phyloP scores from a whole-genome alignment of 176 grass and related monocot species.

The Tuctoria greenei region DNA sequence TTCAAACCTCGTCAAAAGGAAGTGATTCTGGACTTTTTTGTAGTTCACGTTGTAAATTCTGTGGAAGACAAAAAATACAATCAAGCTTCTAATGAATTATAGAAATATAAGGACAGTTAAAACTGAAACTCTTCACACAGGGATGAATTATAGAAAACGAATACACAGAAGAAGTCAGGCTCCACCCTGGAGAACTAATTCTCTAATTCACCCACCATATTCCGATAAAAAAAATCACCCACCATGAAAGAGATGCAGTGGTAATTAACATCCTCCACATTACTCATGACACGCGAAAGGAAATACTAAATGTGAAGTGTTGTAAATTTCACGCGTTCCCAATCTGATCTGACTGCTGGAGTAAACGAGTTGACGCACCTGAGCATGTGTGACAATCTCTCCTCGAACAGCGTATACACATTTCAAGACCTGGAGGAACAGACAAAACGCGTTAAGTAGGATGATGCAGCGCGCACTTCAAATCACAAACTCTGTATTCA shows the following conservation, averaged over 20 bases:
- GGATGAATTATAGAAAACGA: background rate
- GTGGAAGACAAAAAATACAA: constrained; percentile 40
- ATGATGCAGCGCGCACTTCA: background rate
- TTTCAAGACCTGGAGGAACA: constrained; percentile 66
- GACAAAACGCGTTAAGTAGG: constrained; percentile 3
- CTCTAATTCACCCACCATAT: background rate
- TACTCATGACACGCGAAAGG: background rate
- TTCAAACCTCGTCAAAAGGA: constrained; percentile 82
- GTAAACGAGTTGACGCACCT: constrained; percentile 45
- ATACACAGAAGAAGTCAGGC: too few relatives aligned
- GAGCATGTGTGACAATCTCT: constrained; percentile 88
- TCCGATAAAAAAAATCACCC: too few relatives aligned
- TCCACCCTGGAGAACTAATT: background rate
- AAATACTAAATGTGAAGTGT: background rate
- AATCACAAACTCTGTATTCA: constrained; percentile 3
- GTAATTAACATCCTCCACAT: background rate
- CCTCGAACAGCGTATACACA: constrained; percentile 92
- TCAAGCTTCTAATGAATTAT: constrained; percentile 3
- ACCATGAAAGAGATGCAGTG: too few relatives aligned
- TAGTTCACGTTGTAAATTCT: constrained; percentile 84
- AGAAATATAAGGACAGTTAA: background rate
- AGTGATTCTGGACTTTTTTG: constrained; percentile 75
- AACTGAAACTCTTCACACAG: background rate
- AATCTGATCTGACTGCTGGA: background rate
- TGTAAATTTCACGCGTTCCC: background rate